Evolutionary conservation across 2,329 filamentous ascomycete species (phyloP), one percentile per base, ranked within the genome.

Genomic region (Falciphora oryzae): DNA sequence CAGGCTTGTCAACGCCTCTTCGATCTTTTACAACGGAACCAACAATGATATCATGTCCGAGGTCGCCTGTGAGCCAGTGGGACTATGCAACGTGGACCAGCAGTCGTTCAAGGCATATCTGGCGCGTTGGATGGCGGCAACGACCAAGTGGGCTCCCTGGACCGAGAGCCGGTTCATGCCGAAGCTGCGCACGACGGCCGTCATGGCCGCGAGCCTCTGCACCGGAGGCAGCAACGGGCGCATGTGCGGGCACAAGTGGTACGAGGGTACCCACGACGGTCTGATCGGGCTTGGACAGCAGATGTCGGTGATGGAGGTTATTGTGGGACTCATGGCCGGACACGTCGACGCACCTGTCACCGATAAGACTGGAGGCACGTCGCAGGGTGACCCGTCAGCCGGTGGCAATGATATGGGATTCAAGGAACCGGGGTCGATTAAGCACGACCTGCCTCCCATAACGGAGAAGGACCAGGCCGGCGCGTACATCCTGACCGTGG

Each of bases 301-400:
- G 74, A 91, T 91, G 88, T 81, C 85, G 1, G 87, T 85, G 2
- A 77, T 91, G 73, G 86, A 90, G 70, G 80, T 89, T 13, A 82
- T 89, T 8, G 80, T 90, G 59, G 82, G 83, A 53, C 87, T 85
- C 69, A 79, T 88, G 73, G 83, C 89, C 62, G 69, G 78, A 50
- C 67, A 79, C 8, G 77, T 74, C 10, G 70, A 75, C 16, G 66
- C 70, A 1, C 77, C 78, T 5, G 73, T 78, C 32, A 80, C 78
- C 0, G 76, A 77, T 13, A 68, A 66, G 16, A 81, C 79, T 0
- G 82, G 81, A 63, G 83, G 83, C 59, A 83, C 80, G 18, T 85
- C 82, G 66, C 71, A 73, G 57, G 81, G 82, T 18, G 73, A 83
- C 65, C 77, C 81, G 3, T 72, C 73, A 6, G 79, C 76, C 10